Conservation (phyloP, 306 rosid species). For the Begonia loranthoides region DNA sequence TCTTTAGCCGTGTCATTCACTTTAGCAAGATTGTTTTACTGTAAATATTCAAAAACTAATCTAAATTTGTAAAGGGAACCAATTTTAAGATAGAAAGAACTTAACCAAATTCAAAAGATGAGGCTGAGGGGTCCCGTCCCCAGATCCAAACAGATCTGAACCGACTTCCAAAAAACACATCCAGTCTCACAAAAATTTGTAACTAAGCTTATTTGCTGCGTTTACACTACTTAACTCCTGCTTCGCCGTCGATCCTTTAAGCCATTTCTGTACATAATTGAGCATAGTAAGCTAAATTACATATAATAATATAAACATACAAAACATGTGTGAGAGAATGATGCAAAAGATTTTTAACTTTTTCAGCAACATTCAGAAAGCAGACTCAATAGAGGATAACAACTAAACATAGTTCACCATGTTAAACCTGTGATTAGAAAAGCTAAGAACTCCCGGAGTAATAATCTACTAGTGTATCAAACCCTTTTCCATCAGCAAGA, state of each 20-base stretch:
- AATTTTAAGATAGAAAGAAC: conserved; percentile 43
- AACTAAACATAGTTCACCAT: no score
- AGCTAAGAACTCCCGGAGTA: no score
- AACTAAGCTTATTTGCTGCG: conserved; percentile 15
- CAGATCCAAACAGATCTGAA: conserved; percentile 53
- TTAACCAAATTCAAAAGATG: conserved; percentile 63
- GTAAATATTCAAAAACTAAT: conserved; percentile 33
- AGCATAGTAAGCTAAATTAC: not conserved
- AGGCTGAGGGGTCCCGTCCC: conserved; percentile 54
- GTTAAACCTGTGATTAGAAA: no score
- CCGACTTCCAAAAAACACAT: conserved; percentile 45
- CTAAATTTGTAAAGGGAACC: conserved; percentile 27
- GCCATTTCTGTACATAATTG: conserved; percentile 58
- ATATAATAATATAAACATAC: not conserved
- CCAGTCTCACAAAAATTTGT: conserved; percentile 38
- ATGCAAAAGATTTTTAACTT: no score
- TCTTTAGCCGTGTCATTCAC: conserved; percentile 28
- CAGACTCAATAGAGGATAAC: no score
- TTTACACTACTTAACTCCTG: conserved; percentile 53
- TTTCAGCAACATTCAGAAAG: no score
- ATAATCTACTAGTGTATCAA: no score
- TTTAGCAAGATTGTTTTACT: conserved; percentile 40
- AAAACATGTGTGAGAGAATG: not conserved
- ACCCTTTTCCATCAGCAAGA: no score
- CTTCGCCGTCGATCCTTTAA: conserved; percentile 79